Evolutionary conservation across 1,284 basidiomycete species (phyloP), one percentile per base, ranked within the genome.

Genomic region (Leccinum subfulvum): DNA sequence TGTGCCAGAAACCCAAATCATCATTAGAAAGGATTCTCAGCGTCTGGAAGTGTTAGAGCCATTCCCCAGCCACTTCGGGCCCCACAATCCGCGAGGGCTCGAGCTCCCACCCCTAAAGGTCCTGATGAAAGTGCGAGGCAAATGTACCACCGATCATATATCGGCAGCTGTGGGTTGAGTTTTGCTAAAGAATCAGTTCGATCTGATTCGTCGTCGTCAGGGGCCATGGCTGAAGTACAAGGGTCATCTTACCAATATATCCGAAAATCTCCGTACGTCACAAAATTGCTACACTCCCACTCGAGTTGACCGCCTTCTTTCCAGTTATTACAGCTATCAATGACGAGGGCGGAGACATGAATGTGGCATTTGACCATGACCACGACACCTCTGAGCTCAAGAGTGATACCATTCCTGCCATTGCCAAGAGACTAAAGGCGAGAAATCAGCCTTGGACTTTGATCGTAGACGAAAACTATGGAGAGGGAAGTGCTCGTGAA

Each of bases 171-270:
- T 91, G 69, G 58, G 84, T 76, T 41, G 14, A 61, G 2, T 10
- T 55, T 60, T 44, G 59, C 55, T 5, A 28, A 35, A 16, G 4
- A 49, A 35, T 61, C 18, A 30, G 49, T 60, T 58, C 18, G 39
- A 57, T 41, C 54, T 57, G 62, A 28, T 26, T n/a, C 18, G 60
- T 61, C 61, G 44, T 28, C 57, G 18, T 39, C 68, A 92, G 90
- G 95, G 95, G 2, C 92, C 94, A 47, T 99, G 97, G 97, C 80
- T 99, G 67, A 98, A 98, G 81, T 99, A 97, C 82, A 99, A 95
- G 75, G 92, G 96, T 0, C 96, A 99, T 78, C 81, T 99, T 51
- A 91, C 90, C 52, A 98, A 98, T 77, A 95, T 98, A 64, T 95
- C 96, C 1, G 95, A 98, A 77, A 99, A 99, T 78, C 88, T 97